Evolutionary conservation across 2,329 filamentous ascomycete genomes (phyloP).

Genomic region (Fusarium avenaceum): DNA sequence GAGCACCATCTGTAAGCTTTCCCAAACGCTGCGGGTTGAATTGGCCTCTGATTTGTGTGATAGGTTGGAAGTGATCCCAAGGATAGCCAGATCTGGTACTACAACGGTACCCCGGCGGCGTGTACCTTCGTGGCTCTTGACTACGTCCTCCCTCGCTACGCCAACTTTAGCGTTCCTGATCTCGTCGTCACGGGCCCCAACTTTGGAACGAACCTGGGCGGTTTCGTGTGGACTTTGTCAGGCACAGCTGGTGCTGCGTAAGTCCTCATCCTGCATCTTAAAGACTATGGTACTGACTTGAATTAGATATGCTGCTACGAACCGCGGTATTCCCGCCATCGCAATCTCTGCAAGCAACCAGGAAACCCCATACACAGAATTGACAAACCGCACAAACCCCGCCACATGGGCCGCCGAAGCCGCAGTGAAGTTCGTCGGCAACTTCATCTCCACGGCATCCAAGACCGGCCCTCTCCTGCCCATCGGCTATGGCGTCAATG

Average conservation of each 20-base stretch:
- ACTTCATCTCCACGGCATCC: conserved; percentile 57
- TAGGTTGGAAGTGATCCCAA: conserved; percentile 62
- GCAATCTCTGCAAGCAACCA: conserved; percentile 61
- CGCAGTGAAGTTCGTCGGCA: conserved; percentile 59
- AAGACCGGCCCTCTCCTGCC: conserved; percentile 56
- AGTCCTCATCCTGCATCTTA: background rate
- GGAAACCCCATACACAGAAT: conserved; percentile 57
- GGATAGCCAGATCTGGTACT: conserved; percentile 70
- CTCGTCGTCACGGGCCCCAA: conserved; percentile 69
- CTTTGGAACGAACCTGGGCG: conserved; percentile 66
- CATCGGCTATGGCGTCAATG: conserved; percentile 64
- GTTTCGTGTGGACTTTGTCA: conserved; percentile 66
- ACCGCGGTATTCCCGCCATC: conserved; percentile 64
- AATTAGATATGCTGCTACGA: conserved; percentile 62
- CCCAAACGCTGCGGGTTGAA: rapidly evolving
- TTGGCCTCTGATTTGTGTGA: background rate
- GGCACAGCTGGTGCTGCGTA: conserved; percentile 63
- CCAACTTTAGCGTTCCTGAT: conserved; percentile 64
- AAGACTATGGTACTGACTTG: background rate
- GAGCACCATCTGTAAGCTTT: conserved; percentile 46
- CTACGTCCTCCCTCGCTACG: conserved; percentile 65
- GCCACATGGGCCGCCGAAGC: conserved; percentile 60
- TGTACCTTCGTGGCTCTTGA: conserved; percentile 69
- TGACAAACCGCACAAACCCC: conserved; percentile 58
- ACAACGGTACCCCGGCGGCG: conserved; percentile 69